phyloP scores from a whole-genome alignment of 345 rosid species.

The Pugionium cornutum region DNA sequence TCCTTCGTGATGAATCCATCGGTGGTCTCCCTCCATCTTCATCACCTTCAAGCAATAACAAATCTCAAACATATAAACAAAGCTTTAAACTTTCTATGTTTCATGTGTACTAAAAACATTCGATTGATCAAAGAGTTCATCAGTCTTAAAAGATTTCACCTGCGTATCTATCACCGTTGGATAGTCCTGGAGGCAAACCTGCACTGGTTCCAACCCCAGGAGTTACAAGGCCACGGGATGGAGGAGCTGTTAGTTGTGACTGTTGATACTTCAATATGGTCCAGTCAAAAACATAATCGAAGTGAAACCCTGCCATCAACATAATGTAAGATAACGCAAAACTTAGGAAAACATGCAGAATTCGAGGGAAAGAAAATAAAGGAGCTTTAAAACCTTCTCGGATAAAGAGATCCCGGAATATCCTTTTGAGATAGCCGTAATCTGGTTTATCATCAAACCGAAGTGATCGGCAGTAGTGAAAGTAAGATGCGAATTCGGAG shows the following conservation, averaged over 20 bases:
- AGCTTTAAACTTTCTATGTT: neutral
- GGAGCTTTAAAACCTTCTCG: constrained; percentile 64
- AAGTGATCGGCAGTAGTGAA: constrained; percentile 91
- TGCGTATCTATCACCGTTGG: constrained; percentile 57
- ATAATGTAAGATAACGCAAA: constrained; percentile 12
- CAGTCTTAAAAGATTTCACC: constrained; percentile 43
- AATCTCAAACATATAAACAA: constrained; percentile 23
- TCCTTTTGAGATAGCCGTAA: constrained; percentile 86
- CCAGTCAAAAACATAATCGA: constrained; percentile 97
- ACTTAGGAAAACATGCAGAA: neutral
- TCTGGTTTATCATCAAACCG: constrained; percentile 97
- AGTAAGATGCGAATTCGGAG: constrained; percentile 93
- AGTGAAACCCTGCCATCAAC: constrained; percentile 74
- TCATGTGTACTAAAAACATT: neutral
- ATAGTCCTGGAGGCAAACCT: constrained; percentile 57
- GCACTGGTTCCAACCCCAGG: constrained; percentile 76
- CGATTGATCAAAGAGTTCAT: neutral
- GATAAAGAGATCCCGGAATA: constrained; percentile 92
- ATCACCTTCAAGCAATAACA: constrained; percentile 50
- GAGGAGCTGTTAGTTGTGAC: constrained; percentile 81
- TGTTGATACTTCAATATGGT: constrained; percentile 97
- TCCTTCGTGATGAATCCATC: constrained; percentile 69
- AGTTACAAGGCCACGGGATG: constrained; percentile 52
- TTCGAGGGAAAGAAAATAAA: neutral
- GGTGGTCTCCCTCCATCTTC: constrained; percentile 56